A percentile compares a stretch with the other conserved stretches of the same genome.
These are phyloP conservation scores for Aspergillus sp. DNA, from an alignment of 2,329 filamentous ascomycete species.

Conservation along the genomic window DNA sequence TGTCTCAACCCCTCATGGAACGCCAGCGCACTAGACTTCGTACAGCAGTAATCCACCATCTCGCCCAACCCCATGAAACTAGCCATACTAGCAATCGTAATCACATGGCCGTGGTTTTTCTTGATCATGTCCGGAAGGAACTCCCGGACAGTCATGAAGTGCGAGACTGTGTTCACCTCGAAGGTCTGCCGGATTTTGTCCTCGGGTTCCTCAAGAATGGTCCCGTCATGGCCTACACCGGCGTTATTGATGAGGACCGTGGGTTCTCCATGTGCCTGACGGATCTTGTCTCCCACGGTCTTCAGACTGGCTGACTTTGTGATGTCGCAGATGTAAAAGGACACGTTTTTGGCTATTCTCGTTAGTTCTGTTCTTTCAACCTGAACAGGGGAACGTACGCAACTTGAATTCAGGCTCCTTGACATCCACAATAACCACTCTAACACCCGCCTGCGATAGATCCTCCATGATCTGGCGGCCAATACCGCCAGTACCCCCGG, in stretches of 20 bases:
- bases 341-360: constrained; percentile 22
- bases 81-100: constrained; percentile 50
- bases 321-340: constrained; percentile 34
- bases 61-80: constrained; percentile 43
- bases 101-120: constrained; percentile 49
- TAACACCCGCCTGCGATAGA: constrained; percentile 21
- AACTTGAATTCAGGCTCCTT: constrained; percentile 26
- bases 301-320: constrained; percentile 27
- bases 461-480: constrained; percentile 31
- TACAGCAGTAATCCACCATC: constrained; percentile 48
- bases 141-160: constrained; percentile 46
- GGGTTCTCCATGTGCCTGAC: constrained; percentile 36
- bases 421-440: constrained; percentile 33
- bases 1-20: constrained; percentile 47
- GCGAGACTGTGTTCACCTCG: constrained; percentile 47
- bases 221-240: constrained; percentile 41
- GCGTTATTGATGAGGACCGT: constrained; percentile 47
- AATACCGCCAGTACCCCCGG: constrained; percentile 33
- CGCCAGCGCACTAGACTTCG: constrained; percentile 47
- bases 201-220: constrained; percentile 43
- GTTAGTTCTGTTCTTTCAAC: neutral
- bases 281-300: constrained; percentile 32
- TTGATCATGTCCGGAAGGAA: constrained; percentile 48
- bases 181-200: constrained; percentile 43
- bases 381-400: constrained; percentile 11